Evolutionary conservation across 2,329 filamentous ascomycete genomes (phyloP), one percentile per base, ranked within the genome.

Genomic region (Calycina marina): DNA sequence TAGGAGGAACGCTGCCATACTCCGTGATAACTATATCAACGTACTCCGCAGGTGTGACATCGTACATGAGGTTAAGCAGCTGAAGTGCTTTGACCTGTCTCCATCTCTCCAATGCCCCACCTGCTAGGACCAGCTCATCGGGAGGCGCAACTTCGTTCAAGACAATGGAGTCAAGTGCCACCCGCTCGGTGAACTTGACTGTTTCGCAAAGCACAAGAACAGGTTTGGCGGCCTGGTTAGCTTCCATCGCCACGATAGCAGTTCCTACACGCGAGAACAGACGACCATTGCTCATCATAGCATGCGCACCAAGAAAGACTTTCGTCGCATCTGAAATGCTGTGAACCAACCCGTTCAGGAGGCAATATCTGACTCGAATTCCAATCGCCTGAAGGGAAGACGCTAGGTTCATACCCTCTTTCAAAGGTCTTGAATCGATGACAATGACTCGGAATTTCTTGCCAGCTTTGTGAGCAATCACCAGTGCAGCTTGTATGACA

Each of bases 241-340:
- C 88, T 25, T 79, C 74, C 62, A 90, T 79, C 12, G 88, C 86
- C 6, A 96, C 69, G 37, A 90, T 72, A 14, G 82, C 83, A 3
- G 86, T 93, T 39, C 90, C 90, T 6, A 84, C 74, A 13, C 85
- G 74, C 4, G 81, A 88, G 56, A 92, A 93, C 46, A 98, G 68
- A 18, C 82, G 72, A 5, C 90, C 90, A 56, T 96, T 96, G 45
- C 82, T 86, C 60, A 93, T 90, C 74, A 98, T 90, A 24, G 84
- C 82, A 53, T 94, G 86, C 4, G 86, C 85, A 9, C 85, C 86
- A 1, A 98, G 64, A 31, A 96, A 70, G 6, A 90, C 75, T 31
- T 54, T 54, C 14, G 50, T 52, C 1, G 71, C 73, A 20, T 73
- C 64, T 40, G 74, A 71, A 32, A 93, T 69, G 27, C 79, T 76